Evolutionary conservation across 2,329 filamentous ascomycete species (phyloP).

Genomic region (Fusarium sp.): DNA sequence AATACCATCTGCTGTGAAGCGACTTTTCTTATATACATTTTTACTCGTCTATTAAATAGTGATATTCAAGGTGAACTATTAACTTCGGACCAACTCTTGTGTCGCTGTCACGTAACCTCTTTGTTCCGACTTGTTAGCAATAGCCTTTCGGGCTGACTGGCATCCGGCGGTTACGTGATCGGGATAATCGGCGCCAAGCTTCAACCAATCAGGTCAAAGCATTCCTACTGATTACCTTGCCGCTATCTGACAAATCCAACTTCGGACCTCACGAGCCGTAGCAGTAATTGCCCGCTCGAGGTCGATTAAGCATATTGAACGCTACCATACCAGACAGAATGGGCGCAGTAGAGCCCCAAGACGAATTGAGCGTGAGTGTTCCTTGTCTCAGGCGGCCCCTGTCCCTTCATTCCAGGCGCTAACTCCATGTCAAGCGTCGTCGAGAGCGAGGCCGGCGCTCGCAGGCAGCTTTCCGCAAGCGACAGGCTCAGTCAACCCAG

Average conservation of each 20-base stretch:
- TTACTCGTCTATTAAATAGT: too few relatives aligned
- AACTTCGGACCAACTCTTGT: not conserved
- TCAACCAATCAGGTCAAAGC: not conserved
- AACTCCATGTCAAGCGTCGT: not conserved
- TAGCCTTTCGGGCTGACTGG: not conserved
- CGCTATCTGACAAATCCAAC: constrained; percentile 2
- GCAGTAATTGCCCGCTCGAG: rapidly evolving
- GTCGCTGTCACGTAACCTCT: not conserved
- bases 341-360: not conserved
- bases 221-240: not conserved
- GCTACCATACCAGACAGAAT: rapidly evolving
- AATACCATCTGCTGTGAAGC: too few relatives aligned
- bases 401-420: not conserved
- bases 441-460: constrained; percentile 14
- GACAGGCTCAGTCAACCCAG: not conserved
- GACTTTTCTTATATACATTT: not conserved
- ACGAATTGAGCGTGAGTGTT: not conserved
- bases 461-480: constrained; percentile 13
- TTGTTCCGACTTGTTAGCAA: rapidly evolving
- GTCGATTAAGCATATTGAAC: rapidly evolving
- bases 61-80: too few relatives aligned
- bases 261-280: rapidly evolving
- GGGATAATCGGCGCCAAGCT: not conserved
- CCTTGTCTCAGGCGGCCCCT: rapidly evolving
- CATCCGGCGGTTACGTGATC: constrained; percentile 17